Base-by-base conservation (phyloP, 495 filamentous ascomycete species). In the Trypethelium eluteriae region DNA sequence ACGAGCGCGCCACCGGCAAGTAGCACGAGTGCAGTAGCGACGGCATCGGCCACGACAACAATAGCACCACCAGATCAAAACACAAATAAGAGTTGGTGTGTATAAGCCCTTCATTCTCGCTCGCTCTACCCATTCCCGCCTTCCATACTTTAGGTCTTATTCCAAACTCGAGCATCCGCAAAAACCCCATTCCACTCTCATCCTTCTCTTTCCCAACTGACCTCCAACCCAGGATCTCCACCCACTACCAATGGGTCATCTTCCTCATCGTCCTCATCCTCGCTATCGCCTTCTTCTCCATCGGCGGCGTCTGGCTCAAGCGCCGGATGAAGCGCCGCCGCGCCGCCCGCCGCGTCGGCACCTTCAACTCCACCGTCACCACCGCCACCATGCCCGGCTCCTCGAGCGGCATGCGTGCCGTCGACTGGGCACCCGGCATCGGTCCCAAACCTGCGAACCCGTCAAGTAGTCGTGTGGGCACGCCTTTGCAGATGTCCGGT, bases 241-340 rank as follows among this genome's bases (percentile, higher is more conserved):
- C 61, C 10, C 71, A 74, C 62, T 69, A 66, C 67, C 70, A 72
- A 69, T 77, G 74, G 74, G 70, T 77, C 62, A 62, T 77, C 53
- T 76, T 77, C 73, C 66, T 75, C 64, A 73, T 77, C 67, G 68
- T 76, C 63, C 68, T 77, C 53, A 61, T 74, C 49, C 65, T 74
- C 56, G 64, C 64, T 64, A 38, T 76, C 67, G 71, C 62, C 67
- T 70, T 76, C 62, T 12, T 73, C 66, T 3, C 64, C 66, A 44
- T 74, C 70, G 72, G 66, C 67, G 73, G 69, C 65, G 39, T 70
- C 67, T 71, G 35, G 34, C 67, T 74, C 56, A 72, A 71, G 46
- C 73, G 73, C 36, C 74, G 69, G 62, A 64, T 70, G 64, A 64
- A 71, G 65, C 70, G 71, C 62, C 71, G 71, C 38, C n/a, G 38